Evolutionary conservation across 805 yeast species (phyloP), one percentile per base, ranked within the genome.

Genomic region (Vanderwaltozyma yarrowii): DNA sequence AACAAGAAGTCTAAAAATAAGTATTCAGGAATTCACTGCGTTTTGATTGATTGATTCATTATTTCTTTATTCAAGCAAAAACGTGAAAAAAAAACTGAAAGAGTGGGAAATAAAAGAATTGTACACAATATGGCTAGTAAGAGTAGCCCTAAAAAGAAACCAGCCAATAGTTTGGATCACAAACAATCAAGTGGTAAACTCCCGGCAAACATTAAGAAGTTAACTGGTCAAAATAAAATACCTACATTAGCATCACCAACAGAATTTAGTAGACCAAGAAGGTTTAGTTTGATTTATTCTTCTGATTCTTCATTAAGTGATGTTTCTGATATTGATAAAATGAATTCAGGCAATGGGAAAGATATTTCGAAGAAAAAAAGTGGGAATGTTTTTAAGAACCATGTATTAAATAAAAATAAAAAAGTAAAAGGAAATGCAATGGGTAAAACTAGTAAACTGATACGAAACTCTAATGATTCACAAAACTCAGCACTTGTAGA

Each of bases 201-300:
- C 24, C 36, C 33, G 36, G 40, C 35, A 10, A 37, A 18, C 29
- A 21, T 32, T 12, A 21, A 30, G 15, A 26, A 21, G 7, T 26
- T 23, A 14, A 24, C 15, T 27, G 17, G 27, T 14, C 20, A 30
- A 16, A 15, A 32, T 35, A 38, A 41, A 17, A 30, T 5, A 9
- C 25, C 25, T 4, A 32, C 32, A 27, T 21, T 34, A 21, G 26
- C 8, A 5, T 30, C 14, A 34, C 3, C 32, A 32, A 21, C 19
- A 20, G 11, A 17, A 3, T 15, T 9, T 19, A 26, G 19, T 26
- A 54, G 61, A 40, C 67, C 65, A 33, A 61, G 71, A 51, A 56
- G 66, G 43, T 68, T 68, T 44, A 64, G 70, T 45, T 47, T 68
- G 19, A 52, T 68, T 11, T 68, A 67, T 39, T 66, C 71, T n/a